Base-by-base conservation (phyloP, 768 basidiomycete species). In the Auricularia sp. region DNA sequence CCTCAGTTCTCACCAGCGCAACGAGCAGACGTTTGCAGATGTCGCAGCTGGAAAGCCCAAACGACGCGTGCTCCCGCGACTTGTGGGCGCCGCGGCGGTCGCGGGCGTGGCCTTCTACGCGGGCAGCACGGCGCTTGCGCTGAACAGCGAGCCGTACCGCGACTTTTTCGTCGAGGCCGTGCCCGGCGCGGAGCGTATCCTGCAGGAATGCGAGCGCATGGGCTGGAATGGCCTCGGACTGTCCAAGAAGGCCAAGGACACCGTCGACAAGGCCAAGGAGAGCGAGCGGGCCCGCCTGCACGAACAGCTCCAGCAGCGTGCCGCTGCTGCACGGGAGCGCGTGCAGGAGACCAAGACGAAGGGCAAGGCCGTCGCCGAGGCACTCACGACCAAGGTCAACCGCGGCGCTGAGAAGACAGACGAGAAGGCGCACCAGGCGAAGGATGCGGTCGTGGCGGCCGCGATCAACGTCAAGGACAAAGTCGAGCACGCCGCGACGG, bases 81-180 rank as follows among this genome's bases (percentile, higher is more conserved):
- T 92, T 62, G 72, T 95, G 37, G 78, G 87, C 75, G 85, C 88
- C 63, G 86, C 90, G 16, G 76, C 87, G 54, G 80, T 84, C 10
- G 80, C 85, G 24, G 84, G 85, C 18, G 84, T 87, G 61, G 85
- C 86, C 18, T 93, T 94, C 79, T 96, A 94, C 80, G 77, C 87
- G 65, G 85, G 87, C 62, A 92, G 92, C 75, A 83, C 88, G 8
- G 89, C 90, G 74, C 77, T 86, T 65, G 85, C 92, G 24, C 88
- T 89, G 78, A 83, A 88, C 70, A 86, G 83, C 74, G 88, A 87
- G 69, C 74, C 79, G 2, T 97, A 95, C 79, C 86, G 90, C 72
- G 89, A 95, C 68, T 81, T 96, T 73, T 97, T 97, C 80, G 81
- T 85, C 64, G 84, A 87, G 69, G 80, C 83, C 54, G 85, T 94